These are phyloP conservation scores for Sugiyamaella castrensis DNA, from an alignment of 1,139 yeast genomes.

Conservation along the genomic window DNA sequence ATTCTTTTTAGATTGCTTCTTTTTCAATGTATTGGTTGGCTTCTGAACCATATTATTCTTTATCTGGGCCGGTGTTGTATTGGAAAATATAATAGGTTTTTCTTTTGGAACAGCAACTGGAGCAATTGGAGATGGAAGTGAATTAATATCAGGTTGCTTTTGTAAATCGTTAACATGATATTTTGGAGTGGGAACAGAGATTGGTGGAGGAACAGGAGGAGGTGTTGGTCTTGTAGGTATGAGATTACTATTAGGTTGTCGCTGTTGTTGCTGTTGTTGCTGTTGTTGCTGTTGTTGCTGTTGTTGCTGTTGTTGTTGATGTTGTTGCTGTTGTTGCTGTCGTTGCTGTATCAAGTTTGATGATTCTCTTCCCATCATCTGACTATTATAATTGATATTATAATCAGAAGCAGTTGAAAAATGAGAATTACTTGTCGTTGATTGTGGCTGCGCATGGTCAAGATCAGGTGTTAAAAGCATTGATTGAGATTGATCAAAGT, in stretches of 20 bases:
- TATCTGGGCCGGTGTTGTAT: slow-evolving; percentile 17
- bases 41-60: slow-evolving; percentile 16
- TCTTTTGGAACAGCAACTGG: slow-evolving; percentile 15
- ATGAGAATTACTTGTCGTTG: background rate
- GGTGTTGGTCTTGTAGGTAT: slow-evolving; percentile 7
- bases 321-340: slow-evolving; percentile 12
- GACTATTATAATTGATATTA: no score
- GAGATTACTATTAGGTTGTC: background rate
- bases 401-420: background rate
- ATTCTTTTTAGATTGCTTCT: slow-evolving; percentile 14
- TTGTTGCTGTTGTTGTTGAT: slow-evolving; percentile 3
- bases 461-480: slow-evolving; percentile 14
- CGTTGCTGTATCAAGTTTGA: background rate
- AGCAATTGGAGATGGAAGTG: slow-evolving; percentile 10
- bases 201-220: slow-evolving; percentile 8
- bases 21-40: slow-evolving; percentile 8
- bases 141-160: slow-evolving; percentile 4
- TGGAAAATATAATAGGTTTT: slow-evolving; percentile 16
- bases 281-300: slow-evolving; percentile 13
- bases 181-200: slow-evolving; percentile 4
- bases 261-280: slow-evolving; percentile 1
- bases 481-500: background rate
- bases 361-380: no score
- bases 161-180: slow-evolving; percentile 2
- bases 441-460: slow-evolving; percentile 11